Percentiles rank a stretch among this genome's conserved stretches.
Evolutionary conservation across 2,329 filamentous ascomycete species (phyloP).

Genomic region (Cyanodermella asteris): DNA sequence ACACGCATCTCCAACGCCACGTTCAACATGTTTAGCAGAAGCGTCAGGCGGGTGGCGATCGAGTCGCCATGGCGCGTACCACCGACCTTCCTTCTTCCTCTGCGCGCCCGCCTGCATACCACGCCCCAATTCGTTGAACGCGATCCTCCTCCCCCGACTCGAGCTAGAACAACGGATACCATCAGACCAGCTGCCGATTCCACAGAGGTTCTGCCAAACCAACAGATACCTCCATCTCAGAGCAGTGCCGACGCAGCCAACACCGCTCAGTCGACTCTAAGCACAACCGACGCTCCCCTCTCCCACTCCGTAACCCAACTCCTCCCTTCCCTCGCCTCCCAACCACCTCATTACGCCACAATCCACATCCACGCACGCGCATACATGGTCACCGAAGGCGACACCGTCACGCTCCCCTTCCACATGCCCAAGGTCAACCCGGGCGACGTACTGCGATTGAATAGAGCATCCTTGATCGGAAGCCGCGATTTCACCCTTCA

Average conservation of each 20-base stretch:
- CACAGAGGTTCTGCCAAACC: constrained; percentile 1
- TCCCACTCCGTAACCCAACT: constrained; percentile 18
- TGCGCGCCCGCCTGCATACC: constrained; percentile 17
- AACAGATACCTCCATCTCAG: background rate
- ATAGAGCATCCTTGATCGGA: constrained; percentile 63
- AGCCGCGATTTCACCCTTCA: constrained; percentile 80
- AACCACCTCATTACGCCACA: constrained; percentile 24
- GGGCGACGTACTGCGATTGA: constrained; percentile 71
- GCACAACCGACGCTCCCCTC: constrained; percentile 14
- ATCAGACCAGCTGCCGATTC: constrained; percentile 12
- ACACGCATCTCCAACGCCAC: too few relatives aligned
- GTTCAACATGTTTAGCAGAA: too few relatives aligned
- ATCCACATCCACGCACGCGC: constrained; percentile 26
- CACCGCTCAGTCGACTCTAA: constrained; percentile 3
- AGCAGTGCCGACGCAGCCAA: background rate
- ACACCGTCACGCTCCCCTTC: constrained; percentile 57
- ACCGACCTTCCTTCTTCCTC: constrained; percentile 11
- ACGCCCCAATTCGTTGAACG: constrained; percentile 6
- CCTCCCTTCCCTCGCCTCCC: constrained; percentile 21
- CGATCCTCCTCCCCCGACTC: constrained; percentile 12
- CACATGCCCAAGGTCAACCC: constrained; percentile 53
- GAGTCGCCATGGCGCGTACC: too few relatives aligned
- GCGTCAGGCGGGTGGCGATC: too few relatives aligned
- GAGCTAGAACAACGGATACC: constrained; percentile 17
- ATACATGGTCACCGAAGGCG: constrained; percentile 37